Conservation (phyloP, 805 yeast genomes). For the Saturnispora bothae region DNA sequence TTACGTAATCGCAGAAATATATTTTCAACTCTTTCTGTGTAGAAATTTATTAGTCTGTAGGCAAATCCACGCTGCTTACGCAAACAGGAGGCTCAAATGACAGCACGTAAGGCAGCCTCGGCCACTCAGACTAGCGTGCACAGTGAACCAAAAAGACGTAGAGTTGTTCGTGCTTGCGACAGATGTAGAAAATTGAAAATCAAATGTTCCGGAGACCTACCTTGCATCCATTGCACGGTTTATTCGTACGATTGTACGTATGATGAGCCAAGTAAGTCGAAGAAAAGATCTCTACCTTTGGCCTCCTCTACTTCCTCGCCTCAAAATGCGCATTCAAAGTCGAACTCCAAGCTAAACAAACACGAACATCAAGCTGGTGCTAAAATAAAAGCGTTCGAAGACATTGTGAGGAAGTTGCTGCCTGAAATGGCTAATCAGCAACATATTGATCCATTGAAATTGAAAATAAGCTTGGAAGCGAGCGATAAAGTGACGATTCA, state of each 20-base stretch:
- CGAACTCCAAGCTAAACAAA: not conserved
- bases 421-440: constrained; percentile 26
- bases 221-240: constrained; percentile 62
- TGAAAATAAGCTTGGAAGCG: constrained; percentile 20
- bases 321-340: not conserved
- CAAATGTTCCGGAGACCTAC: constrained; percentile 41
- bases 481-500: not conserved
- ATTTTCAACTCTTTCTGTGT: too few species aligned
- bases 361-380: constrained; percentile 21
- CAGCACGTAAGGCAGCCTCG: too few species aligned
- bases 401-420: constrained; percentile 22
- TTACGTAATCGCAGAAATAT: too few species aligned
- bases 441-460: constrained; percentile 26
- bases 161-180: constrained; percentile 43
- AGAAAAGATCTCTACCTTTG: constrained; percentile 26
- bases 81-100: too few species aligned
- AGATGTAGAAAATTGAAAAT: constrained; percentile 41
- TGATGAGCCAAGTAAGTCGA: constrained; percentile 47
- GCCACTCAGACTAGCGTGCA: not conserved
- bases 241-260: constrained; percentile 79
- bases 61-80: too few species aligned
- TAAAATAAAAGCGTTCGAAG: constrained; percentile 23
- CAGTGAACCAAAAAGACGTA: constrained; percentile 23
- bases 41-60: too few species aligned
- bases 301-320: not conserved